Evolutionary conservation across 495 filamentous ascomycete genomes (phyloP), one percentile per base, ranked within the genome.

Genomic region (Aspergillus olivimuriae): DNA sequence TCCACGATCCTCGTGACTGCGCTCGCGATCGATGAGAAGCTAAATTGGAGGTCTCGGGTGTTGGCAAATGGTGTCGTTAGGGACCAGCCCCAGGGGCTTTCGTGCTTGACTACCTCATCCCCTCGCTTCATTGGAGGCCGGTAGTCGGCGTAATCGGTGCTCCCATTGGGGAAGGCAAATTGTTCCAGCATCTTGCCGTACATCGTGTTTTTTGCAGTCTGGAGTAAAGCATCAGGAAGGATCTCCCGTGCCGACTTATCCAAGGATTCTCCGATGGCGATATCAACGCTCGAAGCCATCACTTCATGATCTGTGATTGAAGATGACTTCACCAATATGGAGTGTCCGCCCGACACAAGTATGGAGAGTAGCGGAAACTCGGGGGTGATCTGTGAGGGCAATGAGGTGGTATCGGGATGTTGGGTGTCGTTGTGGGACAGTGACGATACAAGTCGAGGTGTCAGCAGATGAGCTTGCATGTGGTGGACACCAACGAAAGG

Each of bases 391-490:
- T 51, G 24, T 3, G 16, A 11, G 11, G 28, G 9, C 28, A 26
- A 17, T n/a, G 34, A 17, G 34, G 38, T n/a, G n/a, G n/a, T n/a
- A n/a, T n/a, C n/a, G n/a, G n/a, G n/a, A n/a, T n/a, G 5, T 22
- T 34, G 14, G 39, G 18, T 21, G 43, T 17, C 7, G 35, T 37
- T 19, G 61, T 50, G 24, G n/a, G n/a, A n/a, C n/a, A 94, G 61
- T 2, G 84, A 84, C 8, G 70, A 61, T 2, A 87, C 79, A n/a
- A 98, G 78, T 2, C 85, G 76, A 5, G 90, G 86, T 4, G 92
- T 97, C 36, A 98, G 60, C 2, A 90, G 80, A 61, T 98, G 92
- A 11, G 91, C 92, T 58, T 96, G 90, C 92, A 98, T 97, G 61
- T 98, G 92, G 54, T 98, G 82, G 0, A 96, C 87, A 0, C 78